Base-by-base conservation (phyloP, 495 filamentous ascomycete species). In the Acidiella bohemica region DNA sequence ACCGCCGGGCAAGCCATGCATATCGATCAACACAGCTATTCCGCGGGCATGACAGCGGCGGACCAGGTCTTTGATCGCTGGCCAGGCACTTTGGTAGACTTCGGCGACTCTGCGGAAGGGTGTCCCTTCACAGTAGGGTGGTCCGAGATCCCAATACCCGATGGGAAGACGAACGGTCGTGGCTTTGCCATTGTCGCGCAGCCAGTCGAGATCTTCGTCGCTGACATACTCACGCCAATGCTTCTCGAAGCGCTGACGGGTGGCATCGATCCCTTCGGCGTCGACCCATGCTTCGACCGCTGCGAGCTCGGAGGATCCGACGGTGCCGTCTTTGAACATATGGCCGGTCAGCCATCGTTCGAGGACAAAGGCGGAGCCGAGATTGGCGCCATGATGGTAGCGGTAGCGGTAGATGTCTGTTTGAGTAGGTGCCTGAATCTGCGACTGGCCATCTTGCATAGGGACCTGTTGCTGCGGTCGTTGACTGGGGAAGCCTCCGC, bases 161-260 rank as follows among this genome's bases (percentile, higher is more conserved):
- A 77, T 62, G 3, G 73, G 71, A 1, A 77, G 53, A 12, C 71
- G 65, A 35, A 75, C 58, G n/a, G 62, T 61, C 5, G 68, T 75
- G 44, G 60, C 64, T 39, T 56, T 59, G 4, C 64, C 67, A 23
- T 47, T 44, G 12, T 66, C 56, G 7, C 46, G 51, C 22, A 76
- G 54, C 64, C 64, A 73, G 10, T 52, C 44, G 11, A 68, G 56
- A 44, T 73, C 65, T 2, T 44, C 44, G 33, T 67, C 64, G 6
- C 51, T 59, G 8, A 73, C 53, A 21, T 65, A 65, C 36, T 54
- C 57, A 1, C 34, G 22, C 68, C 68, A 75, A 37, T 70, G 67
- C 12, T 50, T 35, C 57, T 74, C 63, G 58, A 68, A 75, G 39
- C 59, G 65, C 29, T 46, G 25, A 20, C 59, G 51, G 1, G 71